Conservation (phyloP, 208 protist species). For the Trypanosoma scelopori region DNA sequence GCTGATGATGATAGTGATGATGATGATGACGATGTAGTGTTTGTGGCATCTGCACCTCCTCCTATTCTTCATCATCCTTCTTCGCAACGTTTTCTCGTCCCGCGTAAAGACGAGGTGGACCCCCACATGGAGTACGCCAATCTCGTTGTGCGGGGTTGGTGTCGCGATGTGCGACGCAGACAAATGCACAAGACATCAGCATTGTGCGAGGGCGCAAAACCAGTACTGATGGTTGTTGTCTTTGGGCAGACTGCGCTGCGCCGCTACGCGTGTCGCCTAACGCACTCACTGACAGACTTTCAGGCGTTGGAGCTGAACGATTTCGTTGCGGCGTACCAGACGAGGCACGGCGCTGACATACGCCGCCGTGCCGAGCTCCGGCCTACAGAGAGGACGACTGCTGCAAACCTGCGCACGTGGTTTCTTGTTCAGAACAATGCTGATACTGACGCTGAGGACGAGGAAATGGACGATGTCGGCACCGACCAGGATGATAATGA, state of each 20-base stretch:
- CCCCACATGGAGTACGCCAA: constrained; percentile 53
- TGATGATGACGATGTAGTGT: constrained; percentile 31
- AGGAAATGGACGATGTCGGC: not conserved
- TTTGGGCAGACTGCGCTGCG: constrained; percentile 37
- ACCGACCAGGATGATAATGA: constrained; percentile 4
- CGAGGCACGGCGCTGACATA: constrained; percentile 41
- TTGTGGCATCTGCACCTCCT: constrained; percentile 2
- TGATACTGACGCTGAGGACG: constrained; percentile 1
- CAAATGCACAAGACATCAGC: not conserved
- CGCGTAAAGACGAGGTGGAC: constrained; percentile 57
- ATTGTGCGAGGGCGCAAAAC: not conserved
- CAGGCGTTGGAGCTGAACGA: constrained; percentile 55
- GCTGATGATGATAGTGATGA: constrained; percentile 15
- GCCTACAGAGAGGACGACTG: not conserved
- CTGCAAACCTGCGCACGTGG: constrained; percentile 21
- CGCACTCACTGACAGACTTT: constrained; percentile 50
- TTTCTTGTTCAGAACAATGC: constrained; percentile 8
- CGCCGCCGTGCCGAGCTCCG: constrained; percentile 1
- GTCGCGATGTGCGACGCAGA: constrained; percentile 27
- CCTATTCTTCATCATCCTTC: not conserved
- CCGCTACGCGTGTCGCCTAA: constrained; percentile 57
- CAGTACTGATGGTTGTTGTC: constrained; percentile 44
- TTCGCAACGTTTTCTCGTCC: constrained; percentile 32
- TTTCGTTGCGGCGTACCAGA: constrained; percentile 61
- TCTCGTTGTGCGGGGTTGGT: constrained; percentile 59